A percentile compares a stretch with the other conserved stretches of the same genome.
Evolutionary conservation across 2,329 filamentous ascomycete species (phyloP).

Genomic region (Trichoderma oligosporum): DNA sequence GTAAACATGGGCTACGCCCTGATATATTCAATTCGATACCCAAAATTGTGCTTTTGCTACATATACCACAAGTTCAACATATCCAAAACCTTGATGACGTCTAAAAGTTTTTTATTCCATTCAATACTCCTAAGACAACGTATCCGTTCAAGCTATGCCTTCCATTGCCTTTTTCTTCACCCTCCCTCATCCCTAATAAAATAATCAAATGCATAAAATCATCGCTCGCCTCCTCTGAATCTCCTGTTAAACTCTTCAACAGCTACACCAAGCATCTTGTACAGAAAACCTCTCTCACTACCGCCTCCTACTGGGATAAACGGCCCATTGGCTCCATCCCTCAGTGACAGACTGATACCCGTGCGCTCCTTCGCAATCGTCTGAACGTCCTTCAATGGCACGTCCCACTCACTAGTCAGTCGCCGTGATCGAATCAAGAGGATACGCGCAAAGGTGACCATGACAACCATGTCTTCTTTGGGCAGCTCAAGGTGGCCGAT

Average conservation of each 20-base stretch:
- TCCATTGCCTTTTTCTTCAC: background rate
- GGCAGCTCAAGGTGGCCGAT: slow-evolving; percentile 93
- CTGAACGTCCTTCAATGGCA: slow-evolving; percentile 91
- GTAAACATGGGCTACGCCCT: no score
- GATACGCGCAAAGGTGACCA: slow-evolving; percentile 84
- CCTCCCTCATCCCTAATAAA: background rate
- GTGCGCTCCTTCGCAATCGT: slow-evolving; percentile 96
- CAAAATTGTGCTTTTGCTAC: no score
- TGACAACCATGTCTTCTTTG: slow-evolving; percentile 80
- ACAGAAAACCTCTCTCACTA: slow-evolving; percentile 61
- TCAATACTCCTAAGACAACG: no score
- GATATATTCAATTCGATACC: no score
- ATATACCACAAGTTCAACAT: no score
- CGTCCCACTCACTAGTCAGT: slow-evolving; percentile 90
- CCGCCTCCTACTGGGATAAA: slow-evolving; percentile 95
- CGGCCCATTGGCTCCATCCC: slow-evolving; percentile 88
- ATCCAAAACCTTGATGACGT: no score
- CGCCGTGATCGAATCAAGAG: slow-evolving; percentile 85
- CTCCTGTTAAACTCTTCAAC: slow-evolving; percentile 65
- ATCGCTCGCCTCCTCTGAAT: slow-evolving; percentile 44
- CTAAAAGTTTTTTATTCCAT: no score
- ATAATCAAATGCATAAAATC: background rate
- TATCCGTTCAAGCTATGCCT: background rate
- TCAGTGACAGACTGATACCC: slow-evolving; percentile 81
- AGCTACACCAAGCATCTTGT: slow-evolving; percentile 61